A percentile compares a stretch with the other conserved stretches of the same genome.
These are phyloP conservation scores for Gyrodon lividus DNA, from an alignment of 768 basidiomycete species.

Conservation along the genomic window DNA sequence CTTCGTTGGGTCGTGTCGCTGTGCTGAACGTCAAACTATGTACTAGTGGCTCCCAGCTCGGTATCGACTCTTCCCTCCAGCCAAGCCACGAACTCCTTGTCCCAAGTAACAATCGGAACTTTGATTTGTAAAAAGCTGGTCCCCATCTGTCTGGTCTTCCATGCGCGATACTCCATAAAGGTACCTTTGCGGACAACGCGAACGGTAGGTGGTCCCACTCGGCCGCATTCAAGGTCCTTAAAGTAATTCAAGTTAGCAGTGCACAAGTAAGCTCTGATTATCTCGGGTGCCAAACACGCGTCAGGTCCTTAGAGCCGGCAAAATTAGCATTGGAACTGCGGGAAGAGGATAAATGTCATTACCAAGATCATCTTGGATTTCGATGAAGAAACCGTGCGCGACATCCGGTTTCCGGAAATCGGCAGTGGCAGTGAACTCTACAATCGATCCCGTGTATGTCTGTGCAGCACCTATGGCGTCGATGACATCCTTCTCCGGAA, in stretches of 20 bases:
- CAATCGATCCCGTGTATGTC: neutral
- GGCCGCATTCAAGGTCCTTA: neutral
- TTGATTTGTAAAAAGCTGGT: conserved; percentile 7
- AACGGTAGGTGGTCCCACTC: conserved; percentile 3
- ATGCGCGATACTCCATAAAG: conserved; percentile 5
- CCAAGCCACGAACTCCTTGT: conserved; percentile 1
- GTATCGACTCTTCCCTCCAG: neutral
- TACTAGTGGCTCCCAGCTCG: too few relatives aligned
- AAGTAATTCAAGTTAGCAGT: neutral
- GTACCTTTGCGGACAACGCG: conserved; percentile 6
- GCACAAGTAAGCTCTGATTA: neutral
- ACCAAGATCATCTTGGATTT: conserved; percentile 2
- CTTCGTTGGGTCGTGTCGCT: too few relatives aligned
- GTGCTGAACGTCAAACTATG: too few relatives aligned
- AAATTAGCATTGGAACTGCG: too few relatives aligned
- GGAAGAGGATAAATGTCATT: neutral
- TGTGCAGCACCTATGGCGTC: neutral
- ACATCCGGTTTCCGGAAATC: neutral
- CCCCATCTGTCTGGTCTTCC: neutral
- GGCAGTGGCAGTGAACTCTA: conserved; percentile 3
- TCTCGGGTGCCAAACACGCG: neutral
- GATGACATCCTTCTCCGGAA: neutral
- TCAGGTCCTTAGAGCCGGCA: neutral
- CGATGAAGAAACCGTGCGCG: conserved; percentile 4
- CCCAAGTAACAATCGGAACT: conserved; percentile 8